Evolutionary conservation across 2,329 filamentous ascomycete species (phyloP).

Genomic region (Cladorrhinum sp.): DNA sequence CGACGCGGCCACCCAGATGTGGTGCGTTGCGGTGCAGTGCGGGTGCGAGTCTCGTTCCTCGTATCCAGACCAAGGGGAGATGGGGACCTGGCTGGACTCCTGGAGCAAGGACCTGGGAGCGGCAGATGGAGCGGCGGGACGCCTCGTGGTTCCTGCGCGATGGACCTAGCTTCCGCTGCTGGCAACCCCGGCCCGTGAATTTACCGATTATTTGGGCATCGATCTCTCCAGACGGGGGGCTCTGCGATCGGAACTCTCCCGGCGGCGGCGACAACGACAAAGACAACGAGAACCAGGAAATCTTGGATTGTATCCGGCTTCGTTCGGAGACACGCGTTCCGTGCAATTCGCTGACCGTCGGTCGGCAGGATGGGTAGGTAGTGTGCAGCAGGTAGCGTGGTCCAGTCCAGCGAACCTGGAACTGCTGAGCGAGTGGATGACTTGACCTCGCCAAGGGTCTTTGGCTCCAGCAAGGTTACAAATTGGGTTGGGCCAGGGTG

Average conservation of each 20-base stretch:
- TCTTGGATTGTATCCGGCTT: neutral
- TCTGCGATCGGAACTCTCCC: neutral
- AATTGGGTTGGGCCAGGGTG: neutral
- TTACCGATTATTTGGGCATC: conserved; percentile 16
- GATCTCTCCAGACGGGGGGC: neutral
- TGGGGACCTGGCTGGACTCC: conserved; percentile 4
- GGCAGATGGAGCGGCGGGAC: conserved; percentile 1
- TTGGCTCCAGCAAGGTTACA: neutral
- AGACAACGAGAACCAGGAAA: neutral
- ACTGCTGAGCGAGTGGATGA: neutral
- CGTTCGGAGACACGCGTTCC: neutral
- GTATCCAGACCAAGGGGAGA: conserved; percentile 14
- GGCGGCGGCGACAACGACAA: neutral
- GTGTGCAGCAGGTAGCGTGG: too few species aligned
- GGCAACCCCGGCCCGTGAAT: conserved; percentile 17
- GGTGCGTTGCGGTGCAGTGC: neutral
- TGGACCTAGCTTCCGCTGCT: conserved; percentile 9
- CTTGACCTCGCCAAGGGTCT: neutral
- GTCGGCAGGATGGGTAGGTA: neutral
- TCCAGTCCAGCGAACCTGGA: neutral
- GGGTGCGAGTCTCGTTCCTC: conserved; percentile 7
- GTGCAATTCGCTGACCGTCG: neutral
- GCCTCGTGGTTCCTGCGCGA: conserved; percentile 3
- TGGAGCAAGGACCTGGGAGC: neutral
- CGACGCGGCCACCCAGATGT: conserved; percentile 1